Conservation (phyloP, 2,329 filamentous ascomycete genomes). For the Tolypocladium amazonense region DNA sequence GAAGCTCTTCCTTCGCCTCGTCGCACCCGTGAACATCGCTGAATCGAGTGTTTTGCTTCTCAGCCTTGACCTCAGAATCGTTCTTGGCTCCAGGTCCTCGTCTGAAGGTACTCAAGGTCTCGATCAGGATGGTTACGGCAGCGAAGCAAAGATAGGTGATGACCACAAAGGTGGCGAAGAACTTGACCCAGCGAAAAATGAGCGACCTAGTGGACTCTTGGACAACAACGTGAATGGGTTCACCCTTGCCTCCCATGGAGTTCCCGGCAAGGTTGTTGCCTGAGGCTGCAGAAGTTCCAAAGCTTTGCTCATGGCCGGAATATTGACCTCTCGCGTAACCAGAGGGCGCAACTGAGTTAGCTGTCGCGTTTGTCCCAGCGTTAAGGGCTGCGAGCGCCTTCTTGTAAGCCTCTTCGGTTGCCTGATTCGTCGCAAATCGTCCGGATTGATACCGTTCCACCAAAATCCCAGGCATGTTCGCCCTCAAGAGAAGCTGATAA, state of each 20-base stretch:
- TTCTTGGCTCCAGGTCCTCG: constrained; percentile 59
- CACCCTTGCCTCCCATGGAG: constrained; percentile 59
- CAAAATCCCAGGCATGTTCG: constrained; percentile 88
- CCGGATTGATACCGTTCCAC: constrained; percentile 83
- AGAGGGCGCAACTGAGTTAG: constrained; percentile 10
- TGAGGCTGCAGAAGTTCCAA: constrained; percentile 16
- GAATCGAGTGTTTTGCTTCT: constrained; percentile 87
- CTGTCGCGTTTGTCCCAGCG: constrained; percentile 15
- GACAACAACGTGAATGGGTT: constrained; percentile 90
- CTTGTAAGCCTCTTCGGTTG: constrained; percentile 68
- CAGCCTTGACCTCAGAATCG: constrained; percentile 79
- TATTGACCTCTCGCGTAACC: constrained; percentile 15
- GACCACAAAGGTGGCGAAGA: constrained; percentile 67
- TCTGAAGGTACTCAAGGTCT: constrained; percentile 68
- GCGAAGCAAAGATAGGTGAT: constrained; percentile 72
- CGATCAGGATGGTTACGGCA: constrained; percentile 70
- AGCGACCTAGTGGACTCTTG: constrained; percentile 74
- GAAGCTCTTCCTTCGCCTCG: constrained; percentile 94
- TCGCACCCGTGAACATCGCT: constrained; percentile 93
- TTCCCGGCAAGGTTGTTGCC: constrained; percentile 8
- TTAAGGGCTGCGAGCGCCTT: constrained; percentile 49
- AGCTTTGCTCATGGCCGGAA: constrained; percentile 17
- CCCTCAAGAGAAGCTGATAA: constrained; percentile 80
- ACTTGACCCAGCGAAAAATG: constrained; percentile 88
- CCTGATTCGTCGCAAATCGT: constrained; percentile 69